Percentiles rank a stretch among this genome's conserved stretches.
phyloP scores from a whole-genome alignment of 768 basidiomycete genomes.

The Auricularia sp. region DNA sequence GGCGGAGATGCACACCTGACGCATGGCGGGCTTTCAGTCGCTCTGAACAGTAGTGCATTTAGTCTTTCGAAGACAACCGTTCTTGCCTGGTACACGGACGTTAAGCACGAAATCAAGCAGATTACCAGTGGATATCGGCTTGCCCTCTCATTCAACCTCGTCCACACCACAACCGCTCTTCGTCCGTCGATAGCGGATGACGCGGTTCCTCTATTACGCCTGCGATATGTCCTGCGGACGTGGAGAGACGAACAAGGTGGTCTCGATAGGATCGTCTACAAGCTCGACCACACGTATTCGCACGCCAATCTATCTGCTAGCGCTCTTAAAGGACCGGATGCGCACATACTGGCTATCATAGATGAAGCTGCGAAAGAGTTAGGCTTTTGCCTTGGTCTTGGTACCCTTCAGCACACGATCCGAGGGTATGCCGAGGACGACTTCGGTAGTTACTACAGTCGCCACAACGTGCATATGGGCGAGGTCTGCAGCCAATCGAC shows the following conservation, averaged over 20 bases:
- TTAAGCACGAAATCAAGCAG: conserved; percentile 39
- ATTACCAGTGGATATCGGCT: conserved; percentile 40
- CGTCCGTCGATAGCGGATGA: conserved; percentile 22
- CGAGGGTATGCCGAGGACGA: neutral
- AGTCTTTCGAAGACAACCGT: conserved; percentile 27
- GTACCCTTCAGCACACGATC: conserved; percentile 17
- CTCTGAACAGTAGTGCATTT: conserved; percentile 3
- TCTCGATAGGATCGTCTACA: conserved; percentile 20
- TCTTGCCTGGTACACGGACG: conserved; percentile 45
- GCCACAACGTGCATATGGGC: neutral
- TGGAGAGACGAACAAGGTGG: conserved; percentile 23
- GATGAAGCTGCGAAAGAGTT: conserved; percentile 23
- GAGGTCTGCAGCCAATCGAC: too few species aligned
- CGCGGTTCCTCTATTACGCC: conserved; percentile 10
- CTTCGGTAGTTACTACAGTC: neutral
- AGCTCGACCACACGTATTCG: conserved; percentile 27
- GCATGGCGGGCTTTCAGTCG: conserved; percentile 23
- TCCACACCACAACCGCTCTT: conserved; percentile 23
- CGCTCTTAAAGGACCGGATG: conserved; percentile 31
- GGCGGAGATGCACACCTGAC: conserved; percentile 38
- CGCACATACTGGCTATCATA: conserved; percentile 23
- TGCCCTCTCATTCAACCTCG: conserved; percentile 40
- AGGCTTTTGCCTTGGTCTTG: conserved; percentile 28
- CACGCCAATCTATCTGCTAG: conserved; percentile 16
- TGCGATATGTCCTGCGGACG: conserved; percentile 26